Base-by-base conservation (phyloP, 2,329 filamentous ascomycete genomes). In the Beauveria australis region DNA sequence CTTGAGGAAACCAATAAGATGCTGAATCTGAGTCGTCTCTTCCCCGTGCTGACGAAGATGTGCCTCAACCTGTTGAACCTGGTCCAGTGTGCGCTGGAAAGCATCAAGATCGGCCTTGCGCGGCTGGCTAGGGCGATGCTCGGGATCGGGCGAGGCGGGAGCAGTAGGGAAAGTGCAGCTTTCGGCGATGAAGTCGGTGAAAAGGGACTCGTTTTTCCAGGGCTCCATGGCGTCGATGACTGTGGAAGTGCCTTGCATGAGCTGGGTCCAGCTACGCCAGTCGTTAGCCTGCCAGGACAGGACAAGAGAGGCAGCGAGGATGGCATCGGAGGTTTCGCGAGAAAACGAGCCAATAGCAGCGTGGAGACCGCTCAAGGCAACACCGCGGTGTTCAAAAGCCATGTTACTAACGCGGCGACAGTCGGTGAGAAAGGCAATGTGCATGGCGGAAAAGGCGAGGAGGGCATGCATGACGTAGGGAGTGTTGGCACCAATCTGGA, bases 231-330 rank as follows among this genome's bases (percentile, higher is more conserved):
- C 89, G 68, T 91, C 87, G 66, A 97, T 89, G 58, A 97, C 91
- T 60, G 90, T 92, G 60, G 89, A 91, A 63, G 92, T 92, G 62
- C 92, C 93, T 70, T 93, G 89, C 80, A 96, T 94, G 63, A 97
- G 79, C 66, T 92, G 92, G 64, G 89, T 91, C 93, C 93, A 97
- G 75, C 88, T 89, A 73, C 88, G 88, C 93, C 92, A 97, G 78
- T 97, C 93, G 63, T 88, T 94, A 60, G 91, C 90, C 77, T 97
- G 93, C 92, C 94, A 97, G 43, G 92, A 95, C 54, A 99, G 82
- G 53, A 97, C 83, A 49, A 97, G 85, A 28, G 93, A 97, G 37
- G 92, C 91, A 28, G 92, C 93, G 59, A 99, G 82, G 64, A 97
- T 88, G 48, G 92, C 92, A 75, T 99, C 93, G 2, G 91, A 93